Base-by-base conservation (phyloP, 2,329 filamentous ascomycete genomes). In the Colletotrichum sp. region DNA sequence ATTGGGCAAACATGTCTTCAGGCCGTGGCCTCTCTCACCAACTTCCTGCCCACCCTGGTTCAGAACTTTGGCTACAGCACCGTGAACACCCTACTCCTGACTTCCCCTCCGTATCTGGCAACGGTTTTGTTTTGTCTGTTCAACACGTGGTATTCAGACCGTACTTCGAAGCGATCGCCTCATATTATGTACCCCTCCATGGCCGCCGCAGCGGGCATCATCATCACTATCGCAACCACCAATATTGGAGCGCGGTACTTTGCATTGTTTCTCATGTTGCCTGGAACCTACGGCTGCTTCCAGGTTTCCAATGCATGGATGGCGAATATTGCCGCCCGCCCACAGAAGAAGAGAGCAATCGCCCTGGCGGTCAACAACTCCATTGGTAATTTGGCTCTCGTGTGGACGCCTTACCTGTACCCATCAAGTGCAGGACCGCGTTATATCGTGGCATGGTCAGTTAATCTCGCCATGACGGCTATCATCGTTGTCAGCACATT, bases 301-400 rank as follows among this genome's bases (percentile, higher is more conserved):
- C 78, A 80, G 74, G 77, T 81, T 12, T 80, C 79, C 18, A 80
- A 80, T 55, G 78, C 80, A 7, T 81, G 80, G 80, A 80, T 81
- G 79, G 80, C 80, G n/a, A 81, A 80, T 74, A 81, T 80, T 48
- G 78, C 75, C 4, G 79, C 80, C 5, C 77, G 80, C 5, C 79
- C 80, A 10, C 78, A 75, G 63, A 80, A 80, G 71, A 81, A 81
- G 68, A 77, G 80, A 7, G 80, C 79, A 6, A 80, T 81, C n/a
- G 70, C 70, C 9, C 60, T 81, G 24, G 80, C 80, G 3, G 77
- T 80, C 77, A 80, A 80, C 77, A 81, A 81, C 72, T 77, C 80
- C 2, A 69, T 81, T 30, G 80, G 80, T 18, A 81, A 81, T 32
- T 18, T 80, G n/a, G 80, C 80, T 15, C 75, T 81, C 4, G 79